A percentile compares a stretch with the other conserved stretches of the same genome.
Conservation (phyloP, 345 rosid species). For the Gossypium herbaceum region DNA sequence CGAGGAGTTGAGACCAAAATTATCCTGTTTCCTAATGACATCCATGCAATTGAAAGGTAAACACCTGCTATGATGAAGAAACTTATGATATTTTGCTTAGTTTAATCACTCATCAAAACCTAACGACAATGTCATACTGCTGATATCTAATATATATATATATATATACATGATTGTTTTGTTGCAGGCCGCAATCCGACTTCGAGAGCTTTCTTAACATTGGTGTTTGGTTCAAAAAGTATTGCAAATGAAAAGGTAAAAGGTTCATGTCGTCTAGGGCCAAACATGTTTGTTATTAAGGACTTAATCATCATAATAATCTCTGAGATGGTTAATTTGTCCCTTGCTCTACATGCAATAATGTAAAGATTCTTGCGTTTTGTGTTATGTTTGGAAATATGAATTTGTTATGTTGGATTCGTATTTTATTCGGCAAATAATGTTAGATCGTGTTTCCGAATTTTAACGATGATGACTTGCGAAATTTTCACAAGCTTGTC, state of each 20-base stretch:
- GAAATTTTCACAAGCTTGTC: too few relatives aligned
- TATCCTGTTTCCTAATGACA: constrained; percentile 63
- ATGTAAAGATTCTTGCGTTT: background rate
- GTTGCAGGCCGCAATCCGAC: constrained; percentile 78
- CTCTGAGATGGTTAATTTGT: background rate
- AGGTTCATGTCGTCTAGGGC: background rate
- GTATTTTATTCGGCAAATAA: background rate
- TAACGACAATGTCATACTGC: background rate
- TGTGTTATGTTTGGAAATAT: background rate
- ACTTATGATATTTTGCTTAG: background rate
- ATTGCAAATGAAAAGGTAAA: constrained; percentile 35
- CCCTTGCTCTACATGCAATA: background rate
- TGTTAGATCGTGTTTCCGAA: too few relatives aligned
- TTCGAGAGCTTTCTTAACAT: constrained; percentile 77
- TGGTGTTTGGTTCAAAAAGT: constrained; percentile 80
- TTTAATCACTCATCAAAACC: background rate
- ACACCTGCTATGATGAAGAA: background rate
- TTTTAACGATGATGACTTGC: too few relatives aligned
- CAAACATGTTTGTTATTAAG: background rate
- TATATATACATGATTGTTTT: background rate
- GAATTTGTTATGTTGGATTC: background rate
- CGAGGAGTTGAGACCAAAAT: constrained; percentile 71
- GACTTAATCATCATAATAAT: background rate
- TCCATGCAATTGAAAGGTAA: constrained; percentile 72
- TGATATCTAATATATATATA: constrained; percentile 19